Percentiles rank a stretch among this genome's conserved stretches.
Evolutionary conservation across 257 asterid species (phyloP).

Genomic region (Echites panduratus): DNA sequence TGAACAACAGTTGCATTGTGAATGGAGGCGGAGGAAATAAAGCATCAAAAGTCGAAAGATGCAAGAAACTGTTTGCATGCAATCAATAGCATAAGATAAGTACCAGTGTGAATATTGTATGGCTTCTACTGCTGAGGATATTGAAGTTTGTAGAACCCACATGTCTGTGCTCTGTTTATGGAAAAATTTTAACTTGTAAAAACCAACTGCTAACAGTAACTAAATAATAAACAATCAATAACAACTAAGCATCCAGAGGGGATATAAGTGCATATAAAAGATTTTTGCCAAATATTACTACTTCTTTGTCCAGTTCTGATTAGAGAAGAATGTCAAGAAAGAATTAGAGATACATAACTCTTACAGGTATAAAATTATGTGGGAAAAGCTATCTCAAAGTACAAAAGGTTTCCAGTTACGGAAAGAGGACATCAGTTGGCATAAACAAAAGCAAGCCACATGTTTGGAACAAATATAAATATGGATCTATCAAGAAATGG

Average conservation of each 20-base stretch:
- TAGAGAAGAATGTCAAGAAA: not conserved
- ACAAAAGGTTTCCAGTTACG: not conserved
- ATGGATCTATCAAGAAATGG: not conserved
- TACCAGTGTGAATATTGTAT: slow-evolving; percentile 99
- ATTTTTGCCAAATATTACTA: not conserved
- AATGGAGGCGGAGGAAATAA: not conserved
- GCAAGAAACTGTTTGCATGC: not conserved
- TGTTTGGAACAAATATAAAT: not conserved
- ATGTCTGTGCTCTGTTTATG: slow-evolving; percentile 89
- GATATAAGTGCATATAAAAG: not conserved
- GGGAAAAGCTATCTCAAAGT: not conserved
- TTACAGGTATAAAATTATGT: not conserved
- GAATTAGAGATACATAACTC: not conserved
- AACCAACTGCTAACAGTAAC: slow-evolving; percentile 7
- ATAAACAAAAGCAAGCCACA: not conserved
- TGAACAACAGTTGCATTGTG: slow-evolving; percentile 5
- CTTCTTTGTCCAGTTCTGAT: not conserved
- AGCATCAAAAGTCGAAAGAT: not conserved
- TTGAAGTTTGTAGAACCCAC: slow-evolving; percentile 99
- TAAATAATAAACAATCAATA: not conserved
- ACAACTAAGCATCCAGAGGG: not conserved
- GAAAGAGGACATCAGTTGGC: not conserved
- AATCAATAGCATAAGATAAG: not conserved
- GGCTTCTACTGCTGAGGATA: slow-evolving; percentile 98
- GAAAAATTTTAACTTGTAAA: slow-evolving; percentile 19